Conservation (phyloP, 1,284 basidiomycete species). For the Sporisorium sorghi region DNA sequence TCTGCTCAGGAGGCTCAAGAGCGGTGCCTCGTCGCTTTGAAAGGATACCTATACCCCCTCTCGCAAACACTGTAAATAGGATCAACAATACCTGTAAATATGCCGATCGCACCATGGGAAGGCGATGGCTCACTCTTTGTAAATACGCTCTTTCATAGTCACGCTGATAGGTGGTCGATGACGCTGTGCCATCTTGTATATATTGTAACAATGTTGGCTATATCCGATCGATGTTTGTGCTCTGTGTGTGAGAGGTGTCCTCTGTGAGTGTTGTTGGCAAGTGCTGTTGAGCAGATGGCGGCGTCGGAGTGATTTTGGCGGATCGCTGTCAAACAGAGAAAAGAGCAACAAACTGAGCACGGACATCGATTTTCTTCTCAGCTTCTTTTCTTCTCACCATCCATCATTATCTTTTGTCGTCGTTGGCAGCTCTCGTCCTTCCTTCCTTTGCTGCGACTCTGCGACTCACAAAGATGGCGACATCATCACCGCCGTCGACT, state of each 20-base stretch:
- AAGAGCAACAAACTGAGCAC: constrained; percentile 7
- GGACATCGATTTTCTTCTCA: constrained; percentile 9
- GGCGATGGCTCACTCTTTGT: background rate
- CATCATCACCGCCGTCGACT: constrained; percentile 2
- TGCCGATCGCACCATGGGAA: background rate
- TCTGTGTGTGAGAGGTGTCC: too few relatives aligned
- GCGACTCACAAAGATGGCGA: constrained; percentile 1
- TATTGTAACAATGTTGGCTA: background rate
- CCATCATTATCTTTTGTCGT: background rate
- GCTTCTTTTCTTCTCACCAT: constrained; percentile 5
- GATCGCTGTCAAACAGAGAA: background rate
- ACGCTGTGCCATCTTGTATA: background rate
- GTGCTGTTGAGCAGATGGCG: too few relatives aligned
- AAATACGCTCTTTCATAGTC: background rate
- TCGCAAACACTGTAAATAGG: constrained; percentile 33
- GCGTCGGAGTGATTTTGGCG: background rate
- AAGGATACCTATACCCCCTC: constrained; percentile 1
- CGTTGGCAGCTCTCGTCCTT: background rate
- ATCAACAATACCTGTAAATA: constrained; percentile 5
- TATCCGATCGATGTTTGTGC: background rate
- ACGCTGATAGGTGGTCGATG: background rate
- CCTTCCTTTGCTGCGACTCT: background rate
- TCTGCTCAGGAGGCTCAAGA: constrained; percentile 30
- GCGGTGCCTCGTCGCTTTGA: constrained; percentile 3
- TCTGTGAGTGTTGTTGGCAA: too few relatives aligned